phyloP scores from a whole-genome alignment of 306 rosid genomes.

The Rosa lucieae region DNA sequence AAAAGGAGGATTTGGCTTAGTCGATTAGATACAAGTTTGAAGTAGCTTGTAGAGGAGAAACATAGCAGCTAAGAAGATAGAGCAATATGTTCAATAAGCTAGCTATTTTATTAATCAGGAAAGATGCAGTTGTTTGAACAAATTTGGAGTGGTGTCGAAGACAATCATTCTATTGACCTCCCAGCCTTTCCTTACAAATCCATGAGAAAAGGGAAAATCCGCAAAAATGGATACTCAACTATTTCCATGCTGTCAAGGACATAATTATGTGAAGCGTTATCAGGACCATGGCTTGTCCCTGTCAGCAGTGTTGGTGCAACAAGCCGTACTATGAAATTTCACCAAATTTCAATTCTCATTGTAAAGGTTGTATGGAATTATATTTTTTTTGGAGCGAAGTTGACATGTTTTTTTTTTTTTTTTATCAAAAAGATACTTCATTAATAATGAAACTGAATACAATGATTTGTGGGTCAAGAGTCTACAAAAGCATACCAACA shows the following conservation, averaged over 20 bases:
- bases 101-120: conserved; percentile 22
- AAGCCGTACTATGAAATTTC: background rate
- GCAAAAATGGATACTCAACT: too few relatives aligned
- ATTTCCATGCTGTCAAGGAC: too few relatives aligned
- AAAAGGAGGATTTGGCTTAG: background rate
- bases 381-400: background rate
- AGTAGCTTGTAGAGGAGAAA: background rate
- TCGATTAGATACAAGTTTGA: conserved; percentile 20
- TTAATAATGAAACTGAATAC: too few relatives aligned
- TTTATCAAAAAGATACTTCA: too few relatives aligned
- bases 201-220: too few relatives aligned
- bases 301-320: background rate
- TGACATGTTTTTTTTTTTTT: background rate
- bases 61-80: too few relatives aligned
- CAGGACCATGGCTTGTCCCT: background rate
- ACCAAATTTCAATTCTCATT: background rate
- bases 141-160: background rate
- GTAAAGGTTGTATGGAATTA: background rate
- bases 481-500: too few relatives aligned
- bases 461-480: too few relatives aligned
- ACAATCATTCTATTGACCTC: too few relatives aligned
- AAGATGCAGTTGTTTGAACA: conserved; percentile 37
- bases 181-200: too few relatives aligned
- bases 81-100: background rate
- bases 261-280: too few relatives aligned